Evolutionary conservation across 2,329 filamentous ascomycete genomes (phyloP).

Genomic region (Pseudogymnoascus sp.): DNA sequence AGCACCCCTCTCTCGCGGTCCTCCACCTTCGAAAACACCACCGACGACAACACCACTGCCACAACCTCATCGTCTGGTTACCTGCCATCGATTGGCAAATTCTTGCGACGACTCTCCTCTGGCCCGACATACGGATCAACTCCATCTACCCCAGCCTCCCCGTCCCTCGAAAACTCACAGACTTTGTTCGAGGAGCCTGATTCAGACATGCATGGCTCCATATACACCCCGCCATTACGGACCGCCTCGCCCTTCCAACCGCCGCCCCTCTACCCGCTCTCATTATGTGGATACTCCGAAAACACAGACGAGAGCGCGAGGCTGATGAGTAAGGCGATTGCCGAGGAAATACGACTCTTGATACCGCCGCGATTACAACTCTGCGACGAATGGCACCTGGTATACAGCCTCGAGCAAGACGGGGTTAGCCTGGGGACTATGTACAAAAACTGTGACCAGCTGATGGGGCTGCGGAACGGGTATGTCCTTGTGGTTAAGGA

Average conservation of each 20-base stretch:
- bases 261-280: conserved; percentile 77
- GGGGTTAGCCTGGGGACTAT: conserved; percentile 81
- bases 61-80: neutral
- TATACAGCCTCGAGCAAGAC: conserved; percentile 87
- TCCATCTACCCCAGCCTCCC: neutral
- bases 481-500: conserved; percentile 88
- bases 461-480: conserved; percentile 64
- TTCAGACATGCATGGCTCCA: conserved; percentile 7
- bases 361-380: conserved; percentile 82
- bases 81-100: neutral
- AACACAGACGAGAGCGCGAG: conserved; percentile 53
- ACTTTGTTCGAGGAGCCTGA: neutral
- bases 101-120: conserved; percentile 61
- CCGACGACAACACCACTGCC: neutral
- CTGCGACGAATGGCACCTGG: conserved; percentile 75
- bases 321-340: conserved; percentile 65
- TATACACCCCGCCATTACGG: conserved; percentile 36
- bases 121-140: conserved; percentile 29
- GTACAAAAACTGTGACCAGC: conserved; percentile 69
- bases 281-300: conserved; percentile 57
- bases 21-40: neutral
- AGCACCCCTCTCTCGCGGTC: neutral
- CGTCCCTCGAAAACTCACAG: neutral
- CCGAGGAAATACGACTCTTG: conserved; percentile 88
- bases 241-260: conserved; percentile 75